Evolutionary conservation across 768 basidiomycete species (phyloP), one percentile per base, ranked within the genome.

Genomic region (Kwoniella newhampshirensis): DNA sequence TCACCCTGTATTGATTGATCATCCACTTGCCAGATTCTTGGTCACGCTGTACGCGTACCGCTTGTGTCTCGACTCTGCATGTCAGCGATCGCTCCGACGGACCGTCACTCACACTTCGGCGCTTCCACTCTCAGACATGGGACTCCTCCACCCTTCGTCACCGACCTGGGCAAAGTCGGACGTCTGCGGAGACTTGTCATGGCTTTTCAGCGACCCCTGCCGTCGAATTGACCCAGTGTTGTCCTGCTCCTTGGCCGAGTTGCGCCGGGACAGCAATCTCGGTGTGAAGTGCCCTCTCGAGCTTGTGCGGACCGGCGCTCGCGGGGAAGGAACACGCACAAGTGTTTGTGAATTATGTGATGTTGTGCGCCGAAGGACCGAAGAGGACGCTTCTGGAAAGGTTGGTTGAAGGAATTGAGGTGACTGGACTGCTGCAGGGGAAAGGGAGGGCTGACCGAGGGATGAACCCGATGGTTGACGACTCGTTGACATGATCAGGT

Each of bases 1-100:
- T 42, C 42, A 75, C 73, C 45, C 85, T 79, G 75, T 94, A 97
- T 76, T 93, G 88, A 79, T 97, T 97, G 64, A 96, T 75, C 78
- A 80, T 80, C 56, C 78, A 77, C n/a, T 70, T 55, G 2, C 75
- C 77, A 2, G 75, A 70, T 32, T 54, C 64, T 5, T 67, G 69
- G 55, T 77, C 72, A 8, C 64, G 51, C 13, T 64, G 58, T 12
- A 70, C 51, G 5, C 63, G 59, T 28, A 76, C 48, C 18, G 62
- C 61, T 3, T 61, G 63, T 6, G 76, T 77, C 51, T 77, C 76
- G 52, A 75, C 71, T 6, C 68, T 72, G 44, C 15, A 18, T 40
- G 28, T 60, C 44, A 64, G 50, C 55, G 42, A 7, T 17, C 7
- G 4, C 35, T 23, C 18, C 6, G 21, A 53, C 13, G 21, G 11